Percentiles rank a stretch among this genome's conserved stretches.
Evolutionary conservation across 108 stramenopile species (phyloP).

Genomic region (Skeletonema tropicum): DNA sequence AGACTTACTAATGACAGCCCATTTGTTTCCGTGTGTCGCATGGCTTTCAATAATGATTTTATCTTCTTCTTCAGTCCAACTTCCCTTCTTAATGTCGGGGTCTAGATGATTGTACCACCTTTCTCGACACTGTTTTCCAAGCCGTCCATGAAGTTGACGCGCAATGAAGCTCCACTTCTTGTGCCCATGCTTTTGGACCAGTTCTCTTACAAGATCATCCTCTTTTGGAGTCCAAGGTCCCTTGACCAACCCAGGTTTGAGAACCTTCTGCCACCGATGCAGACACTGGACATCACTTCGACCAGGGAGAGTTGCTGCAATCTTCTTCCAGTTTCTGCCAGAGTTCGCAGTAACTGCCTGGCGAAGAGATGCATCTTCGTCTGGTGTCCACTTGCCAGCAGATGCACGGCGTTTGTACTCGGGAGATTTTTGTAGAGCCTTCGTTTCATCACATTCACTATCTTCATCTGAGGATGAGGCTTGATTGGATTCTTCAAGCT

Average conservation of each 20-base stretch:
- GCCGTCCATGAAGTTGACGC: conserved; percentile 86
- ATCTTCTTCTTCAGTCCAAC: conserved; percentile 95
- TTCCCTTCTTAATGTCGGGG: conserved; percentile 93
- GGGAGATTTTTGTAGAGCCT: conserved; percentile 16
- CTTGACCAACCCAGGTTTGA: conserved; percentile 96
- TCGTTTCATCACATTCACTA: conserved; percentile 23
- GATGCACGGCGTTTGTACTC: conserved; percentile 79
- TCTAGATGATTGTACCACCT: conserved; percentile 98
- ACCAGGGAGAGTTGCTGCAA: conserved; percentile 77
- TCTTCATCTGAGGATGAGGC: conserved; percentile 8
- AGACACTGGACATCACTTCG: conserved; percentile 96
- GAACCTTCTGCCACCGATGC: conserved; percentile 99
- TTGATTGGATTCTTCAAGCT: neutral
- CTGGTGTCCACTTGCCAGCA: conserved; percentile 89
- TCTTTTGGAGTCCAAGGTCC: conserved; percentile 98
- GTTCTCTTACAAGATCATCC: conserved; percentile 76
- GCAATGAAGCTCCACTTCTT: conserved; percentile 95
- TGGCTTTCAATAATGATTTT: conserved; percentile 79
- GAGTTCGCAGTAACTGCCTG: conserved; percentile 86
- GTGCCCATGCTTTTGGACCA: conserved; percentile 81
- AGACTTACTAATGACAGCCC: conserved; percentile 96
- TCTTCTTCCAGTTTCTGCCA: conserved; percentile 97
- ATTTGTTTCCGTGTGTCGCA: conserved; percentile 84
- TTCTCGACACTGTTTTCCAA: conserved; percentile 99
- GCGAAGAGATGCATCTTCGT: conserved; percentile 78